Evolutionary conservation across 306 rosid species (phyloP).

Genomic region (Gastrolobium bilobum): DNA sequence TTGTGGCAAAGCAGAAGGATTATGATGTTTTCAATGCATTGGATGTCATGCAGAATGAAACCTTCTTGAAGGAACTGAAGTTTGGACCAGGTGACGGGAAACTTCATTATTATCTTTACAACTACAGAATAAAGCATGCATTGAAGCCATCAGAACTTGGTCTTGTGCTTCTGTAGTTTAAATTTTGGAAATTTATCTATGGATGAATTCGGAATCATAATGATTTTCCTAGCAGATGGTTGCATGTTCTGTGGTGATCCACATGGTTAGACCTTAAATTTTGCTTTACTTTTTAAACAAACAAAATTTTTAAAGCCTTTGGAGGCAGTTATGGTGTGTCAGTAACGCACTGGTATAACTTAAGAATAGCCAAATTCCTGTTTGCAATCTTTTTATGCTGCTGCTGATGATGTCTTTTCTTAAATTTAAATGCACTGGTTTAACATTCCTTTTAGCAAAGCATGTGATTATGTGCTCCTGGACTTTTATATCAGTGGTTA

Average conservation of each 20-base stretch:
- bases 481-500: too few relatives aligned
- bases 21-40: slow-evolving; percentile 76
- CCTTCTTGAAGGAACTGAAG: slow-evolving; percentile 72
- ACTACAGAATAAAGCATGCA: slow-evolving; percentile 59
- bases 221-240: slow-evolving; percentile 44
- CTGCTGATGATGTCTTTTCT: slow-evolving; percentile 20
- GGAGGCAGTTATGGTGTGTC: slow-evolving; percentile 18
- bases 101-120: slow-evolving; percentile 77
- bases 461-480: background rate
- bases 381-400: slow-evolving; percentile 5
- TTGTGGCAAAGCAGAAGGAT: slow-evolving; percentile 62
- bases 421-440: slow-evolving; percentile 1
- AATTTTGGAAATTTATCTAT: slow-evolving; percentile 39
- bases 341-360: slow-evolving; percentile 37
- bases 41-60: slow-evolving; percentile 77
- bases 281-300: slow-evolving; percentile 33
- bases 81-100: slow-evolving; percentile 80
- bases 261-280: slow-evolving; percentile 43
- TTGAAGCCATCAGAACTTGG: slow-evolving; percentile 73
- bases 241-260: slow-evolving; percentile 44
- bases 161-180: slow-evolving; percentile 69
- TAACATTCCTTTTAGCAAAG: background rate
- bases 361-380: slow-evolving; percentile 33
- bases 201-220: slow-evolving; percentile 30
- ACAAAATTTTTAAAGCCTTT: slow-evolving; percentile 22